phyloP scores from a whole-genome alignment of 2,329 filamentous ascomycete species.

The Fusarium pseudoanthophilum region DNA sequence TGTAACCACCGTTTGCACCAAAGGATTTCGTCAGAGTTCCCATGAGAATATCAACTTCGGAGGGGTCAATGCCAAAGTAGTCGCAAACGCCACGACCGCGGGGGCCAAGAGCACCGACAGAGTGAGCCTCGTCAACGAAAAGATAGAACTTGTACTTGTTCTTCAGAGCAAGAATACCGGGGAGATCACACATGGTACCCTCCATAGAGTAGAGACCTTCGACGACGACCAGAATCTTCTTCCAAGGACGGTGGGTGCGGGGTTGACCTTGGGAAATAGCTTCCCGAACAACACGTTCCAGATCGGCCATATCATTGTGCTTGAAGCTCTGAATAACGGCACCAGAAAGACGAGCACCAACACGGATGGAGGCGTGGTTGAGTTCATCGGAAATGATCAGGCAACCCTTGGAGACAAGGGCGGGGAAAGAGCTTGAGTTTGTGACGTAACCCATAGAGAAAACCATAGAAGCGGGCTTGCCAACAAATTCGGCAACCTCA shows the following conservation, averaged over 20 bases:
- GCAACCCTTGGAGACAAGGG: conserved; percentile 90
- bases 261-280: conserved; percentile 96
- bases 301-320: conserved; percentile 92
- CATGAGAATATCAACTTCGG: conserved; percentile 95
- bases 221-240: conserved; percentile 96
- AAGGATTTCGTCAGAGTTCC: conserved; percentile 98
- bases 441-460: conserved; percentile 99
- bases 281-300: conserved; percentile 88
- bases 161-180: conserved; percentile 86
- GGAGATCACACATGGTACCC: conserved; percentile 98
- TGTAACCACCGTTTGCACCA: conserved; percentile 95
- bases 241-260: conserved; percentile 98
- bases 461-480: conserved; percentile 93
- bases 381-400: conserved; percentile 96
- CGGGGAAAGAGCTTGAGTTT: conserved; percentile 92
- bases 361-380: conserved; percentile 97
- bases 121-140: conserved; percentile 97
- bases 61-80: conserved; percentile 91
- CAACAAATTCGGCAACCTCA: conserved; percentile 89
- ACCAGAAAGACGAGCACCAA: conserved; percentile 91
- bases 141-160: conserved; percentile 97
- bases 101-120: conserved; percentile 90
- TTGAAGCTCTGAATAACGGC: conserved; percentile 97
- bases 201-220: conserved; percentile 99
- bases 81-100: conserved; percentile 93